Evolutionary conservation across 805 yeast genomes (phyloP).

Genomic region (Ogataea angusta): DNA sequence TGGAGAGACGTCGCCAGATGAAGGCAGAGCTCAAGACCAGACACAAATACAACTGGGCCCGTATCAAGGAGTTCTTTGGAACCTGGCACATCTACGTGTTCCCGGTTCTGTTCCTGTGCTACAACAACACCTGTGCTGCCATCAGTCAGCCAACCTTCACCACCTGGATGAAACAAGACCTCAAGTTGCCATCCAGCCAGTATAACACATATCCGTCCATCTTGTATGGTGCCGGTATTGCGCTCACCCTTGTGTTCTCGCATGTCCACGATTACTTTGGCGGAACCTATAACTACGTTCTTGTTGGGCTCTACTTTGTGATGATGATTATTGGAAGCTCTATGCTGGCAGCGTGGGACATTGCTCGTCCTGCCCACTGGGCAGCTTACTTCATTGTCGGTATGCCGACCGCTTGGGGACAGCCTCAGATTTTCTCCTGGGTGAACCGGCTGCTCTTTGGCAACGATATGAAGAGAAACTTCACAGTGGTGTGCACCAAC

Average conservation of each 20-base stretch:
- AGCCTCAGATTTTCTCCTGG: constrained; percentile 56
- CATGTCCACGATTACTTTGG: constrained; percentile 38
- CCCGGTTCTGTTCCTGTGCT: constrained; percentile 39
- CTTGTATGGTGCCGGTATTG: constrained; percentile 39
- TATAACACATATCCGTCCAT: constrained; percentile 44
- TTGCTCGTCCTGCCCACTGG: constrained; percentile 50
- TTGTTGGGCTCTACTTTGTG: constrained; percentile 38
- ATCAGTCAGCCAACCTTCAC: constrained; percentile 40
- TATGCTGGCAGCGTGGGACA: constrained; percentile 45
- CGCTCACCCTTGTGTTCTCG: constrained; percentile 34
- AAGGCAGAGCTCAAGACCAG: constrained; percentile 44
- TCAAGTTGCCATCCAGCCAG: constrained; percentile 31
- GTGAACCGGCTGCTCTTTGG: constrained; percentile 43
- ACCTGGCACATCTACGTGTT: constrained; percentile 50
- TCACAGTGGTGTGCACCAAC: constrained; percentile 40
- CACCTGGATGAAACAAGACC: constrained; percentile 40
- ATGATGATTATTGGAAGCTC: constrained; percentile 42
- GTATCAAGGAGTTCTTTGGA: constrained; percentile 38
- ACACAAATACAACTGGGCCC: constrained; percentile 38
- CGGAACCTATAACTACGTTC: constrained; percentile 36
- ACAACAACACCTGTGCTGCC: constrained; percentile 36
- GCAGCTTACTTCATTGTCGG: constrained; percentile 46
- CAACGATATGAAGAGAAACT: constrained; percentile 43
- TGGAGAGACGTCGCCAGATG: constrained; percentile 41
- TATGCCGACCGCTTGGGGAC: constrained; percentile 50